Conservation (phyloP, 2,329 filamentous ascomycete genomes). For the Lecanicillium sp. region DNA sequence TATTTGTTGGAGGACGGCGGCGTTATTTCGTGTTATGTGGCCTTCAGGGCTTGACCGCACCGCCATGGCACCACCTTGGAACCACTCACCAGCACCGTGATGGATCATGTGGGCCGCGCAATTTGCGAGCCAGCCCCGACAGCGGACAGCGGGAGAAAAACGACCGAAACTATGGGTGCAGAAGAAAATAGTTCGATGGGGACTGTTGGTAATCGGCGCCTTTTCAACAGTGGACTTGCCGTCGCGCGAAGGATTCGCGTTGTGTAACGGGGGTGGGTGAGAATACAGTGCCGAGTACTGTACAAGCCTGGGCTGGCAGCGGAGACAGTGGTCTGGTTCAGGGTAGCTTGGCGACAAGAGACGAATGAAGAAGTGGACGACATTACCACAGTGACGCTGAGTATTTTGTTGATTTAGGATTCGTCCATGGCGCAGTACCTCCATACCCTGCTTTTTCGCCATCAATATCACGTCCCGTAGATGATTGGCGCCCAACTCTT, state of each 20-base stretch:
- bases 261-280: background rate
- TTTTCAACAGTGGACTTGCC: too few relatives aligned
- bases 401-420: too few relatives aligned
- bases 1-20: background rate
- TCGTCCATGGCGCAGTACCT: too few relatives aligned
- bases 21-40: constrained; percentile 8
- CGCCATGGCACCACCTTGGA: background rate
- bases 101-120: constrained; percentile 4
- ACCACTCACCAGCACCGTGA: background rate
- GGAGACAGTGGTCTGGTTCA: too few relatives aligned
- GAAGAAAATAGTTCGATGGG: background rate
- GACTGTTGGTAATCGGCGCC: background rate
- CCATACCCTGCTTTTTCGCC: too few relatives aligned
- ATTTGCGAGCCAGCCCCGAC: background rate
- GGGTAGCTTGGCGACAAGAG: background rate
- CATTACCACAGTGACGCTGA: too few relatives aligned
- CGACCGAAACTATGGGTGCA: background rate
- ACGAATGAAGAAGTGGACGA: too few relatives aligned
- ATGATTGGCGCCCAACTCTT: too few relatives aligned
- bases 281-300: background rate
- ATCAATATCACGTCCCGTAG: too few relatives aligned
- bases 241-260: too few relatives aligned
- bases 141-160: background rate
- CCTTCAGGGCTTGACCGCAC: background rate
- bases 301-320: background rate